Evolutionary conservation across 2,329 filamentous ascomycete species (phyloP), one percentile per base, ranked within the genome.

Genomic region (Aspergillus novoparasiticus): DNA sequence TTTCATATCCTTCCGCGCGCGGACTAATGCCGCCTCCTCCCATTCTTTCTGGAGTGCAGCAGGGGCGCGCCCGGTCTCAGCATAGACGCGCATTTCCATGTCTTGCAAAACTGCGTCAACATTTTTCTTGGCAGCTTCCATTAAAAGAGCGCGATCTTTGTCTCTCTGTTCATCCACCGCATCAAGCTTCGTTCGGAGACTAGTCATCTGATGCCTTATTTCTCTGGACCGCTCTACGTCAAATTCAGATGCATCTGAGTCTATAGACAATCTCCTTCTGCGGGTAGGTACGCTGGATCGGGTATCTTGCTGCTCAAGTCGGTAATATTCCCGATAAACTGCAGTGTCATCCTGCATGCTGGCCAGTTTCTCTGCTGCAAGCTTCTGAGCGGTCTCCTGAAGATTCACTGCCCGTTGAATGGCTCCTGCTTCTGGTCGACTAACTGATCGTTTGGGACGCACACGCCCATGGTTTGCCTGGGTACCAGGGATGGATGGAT

Each of bases 321-420:
- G 90, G 72, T 96, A 97, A 75, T 96, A 93, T 53, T 90, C 88
- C 48, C 91, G 87, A 67, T 90, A 90, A 2, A 88, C 86, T 65
- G 87, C 84, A 58, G 84, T 80, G 62, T 94, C 89, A 61, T 91
- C 86, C 46, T 94, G 88, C 63, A 97, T 87, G 73, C 90, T 94
- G 6, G 91, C 87, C 28, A 97, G 82, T 41, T 93, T 88, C 75
- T 96, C 91, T 62, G 94, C 89, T 0, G 94, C 94, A 60, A 95
- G 86, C 72, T 89, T 93, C 72, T 95, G 93, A 0, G 94, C 94
- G 6, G 91, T 90, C 72, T 96, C 93, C 73, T 97, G 93, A 1
- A 97, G 83, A 65, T 88, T 73, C 11, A 75, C 61, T 21, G 72
- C 72, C n/a, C 67, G 71, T 14, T 69, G 70, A 26, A 71, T 32